These are phyloP conservation scores for Micractinium sp. DNA, from an alignment of 139 green algal species.

Conservation along the genomic window DNA sequence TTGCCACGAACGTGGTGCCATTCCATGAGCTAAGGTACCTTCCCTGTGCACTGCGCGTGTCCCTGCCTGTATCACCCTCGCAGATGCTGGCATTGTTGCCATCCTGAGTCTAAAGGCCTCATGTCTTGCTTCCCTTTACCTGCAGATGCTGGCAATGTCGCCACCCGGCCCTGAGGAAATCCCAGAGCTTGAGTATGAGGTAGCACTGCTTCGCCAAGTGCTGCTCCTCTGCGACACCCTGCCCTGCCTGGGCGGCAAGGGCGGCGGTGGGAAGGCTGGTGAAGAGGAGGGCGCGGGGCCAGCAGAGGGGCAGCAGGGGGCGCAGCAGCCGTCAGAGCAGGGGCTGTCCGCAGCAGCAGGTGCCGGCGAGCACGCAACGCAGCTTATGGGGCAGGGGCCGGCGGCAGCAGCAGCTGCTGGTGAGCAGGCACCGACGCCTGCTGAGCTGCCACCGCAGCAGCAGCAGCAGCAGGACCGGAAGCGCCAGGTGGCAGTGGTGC, in stretches of 20 bases:
- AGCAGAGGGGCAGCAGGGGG: background rate
- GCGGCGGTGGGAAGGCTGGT: background rate
- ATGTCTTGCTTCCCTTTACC: background rate
- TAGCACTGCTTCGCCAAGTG: constrained; percentile 32
- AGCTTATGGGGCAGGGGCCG: background rate
- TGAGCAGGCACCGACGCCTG: background rate
- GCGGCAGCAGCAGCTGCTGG: background rate
- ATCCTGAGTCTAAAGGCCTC: background rate
- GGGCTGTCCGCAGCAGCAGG: background rate
- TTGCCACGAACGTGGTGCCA: background rate
- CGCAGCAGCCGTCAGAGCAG: background rate
- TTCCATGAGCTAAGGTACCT: no score
- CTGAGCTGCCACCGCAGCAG: background rate
- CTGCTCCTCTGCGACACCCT: constrained; percentile 39
- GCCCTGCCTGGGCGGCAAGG: background rate
- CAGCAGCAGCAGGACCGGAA: background rate
- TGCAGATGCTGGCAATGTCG: constrained; percentile 15
- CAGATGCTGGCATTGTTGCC: background rate
- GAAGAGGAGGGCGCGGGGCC: no score
- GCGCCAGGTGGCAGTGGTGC: background rate
- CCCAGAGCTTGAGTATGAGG: constrained; percentile 23
- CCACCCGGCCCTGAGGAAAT: background rate
- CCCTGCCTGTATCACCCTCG: background rate
- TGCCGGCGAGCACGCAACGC: background rate
- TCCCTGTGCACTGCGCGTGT: no score